phyloP scores from a whole-genome alignment of 2,329 filamentous ascomycete genomes.

The Samsoniella hepiali region DNA sequence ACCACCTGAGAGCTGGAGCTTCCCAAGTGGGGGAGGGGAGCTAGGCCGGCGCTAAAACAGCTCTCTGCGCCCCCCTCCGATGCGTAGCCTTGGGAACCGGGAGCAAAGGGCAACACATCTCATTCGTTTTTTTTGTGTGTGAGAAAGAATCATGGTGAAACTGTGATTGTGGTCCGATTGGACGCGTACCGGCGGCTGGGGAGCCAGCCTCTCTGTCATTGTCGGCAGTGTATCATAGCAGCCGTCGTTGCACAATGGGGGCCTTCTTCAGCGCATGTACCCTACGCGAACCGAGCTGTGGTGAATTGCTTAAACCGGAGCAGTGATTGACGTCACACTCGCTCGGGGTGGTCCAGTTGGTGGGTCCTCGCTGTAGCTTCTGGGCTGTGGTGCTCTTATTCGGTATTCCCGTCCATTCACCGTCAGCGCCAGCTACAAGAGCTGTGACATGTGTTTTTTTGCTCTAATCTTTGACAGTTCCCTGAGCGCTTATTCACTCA shows the following conservation, averaged over 20 bases:
- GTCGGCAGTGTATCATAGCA: not conserved
- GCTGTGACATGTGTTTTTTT: not conserved
- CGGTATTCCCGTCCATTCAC: not conserved
- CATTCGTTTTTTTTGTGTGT: too few species aligned
- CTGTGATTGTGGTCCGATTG: too few species aligned
- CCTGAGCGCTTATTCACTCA: not conserved
- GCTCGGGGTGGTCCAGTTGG: not conserved
- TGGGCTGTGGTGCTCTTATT: too few species aligned
- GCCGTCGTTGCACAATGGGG: not conserved
- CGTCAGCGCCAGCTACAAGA: not conserved
- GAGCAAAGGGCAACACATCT: too few species aligned
- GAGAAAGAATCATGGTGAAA: too few species aligned
- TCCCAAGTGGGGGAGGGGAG: slow-evolving; percentile 2
- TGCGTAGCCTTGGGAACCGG: not conserved
- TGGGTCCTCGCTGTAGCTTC: not conserved
- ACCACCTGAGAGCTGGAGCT: not conserved
- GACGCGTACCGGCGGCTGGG: too few species aligned
- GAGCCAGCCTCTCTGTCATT: not conserved
- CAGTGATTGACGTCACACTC: slow-evolving; percentile 14
- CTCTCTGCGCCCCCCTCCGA: not conserved
- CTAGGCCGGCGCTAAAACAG: not conserved
- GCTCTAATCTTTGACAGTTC: not conserved
- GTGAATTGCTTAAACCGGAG: not conserved
- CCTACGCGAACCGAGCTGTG: not conserved
- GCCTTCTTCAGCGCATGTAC: not conserved